Percentiles rank a stretch among this genome's conserved stretches.
Evolutionary conservation across 257 asterid species (phyloP).

Genomic region (Fraxinus pennsylvanica): DNA sequence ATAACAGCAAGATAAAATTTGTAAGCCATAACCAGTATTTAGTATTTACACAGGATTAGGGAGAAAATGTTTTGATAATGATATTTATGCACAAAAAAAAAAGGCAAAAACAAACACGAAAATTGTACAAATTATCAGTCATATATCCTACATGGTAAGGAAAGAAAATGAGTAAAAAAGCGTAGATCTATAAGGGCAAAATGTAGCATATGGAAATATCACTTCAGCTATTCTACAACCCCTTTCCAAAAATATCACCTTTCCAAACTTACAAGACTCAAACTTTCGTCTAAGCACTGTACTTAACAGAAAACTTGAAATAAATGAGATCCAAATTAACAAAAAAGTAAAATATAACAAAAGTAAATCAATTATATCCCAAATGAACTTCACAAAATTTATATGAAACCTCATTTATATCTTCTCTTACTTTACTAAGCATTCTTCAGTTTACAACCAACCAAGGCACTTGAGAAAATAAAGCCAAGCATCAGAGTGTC

Average conservation of each 20-base stretch:
- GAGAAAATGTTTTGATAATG: neutral
- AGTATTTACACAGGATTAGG: neutral
- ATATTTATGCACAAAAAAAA: neutral
- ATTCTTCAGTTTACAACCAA: neutral
- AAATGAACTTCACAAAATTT: neutral
- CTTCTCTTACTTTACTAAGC: neutral
- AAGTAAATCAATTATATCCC: neutral
- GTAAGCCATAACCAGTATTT: neutral
- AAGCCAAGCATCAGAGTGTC: neutral
- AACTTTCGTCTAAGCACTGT: neutral
- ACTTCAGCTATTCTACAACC: neutral
- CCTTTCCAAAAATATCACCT: neutral
- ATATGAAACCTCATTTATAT: neutral
- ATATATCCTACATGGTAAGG: neutral
- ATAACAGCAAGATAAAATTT: neutral
- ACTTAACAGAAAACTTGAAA: neutral
- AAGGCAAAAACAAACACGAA: neutral
- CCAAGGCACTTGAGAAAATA: neutral
- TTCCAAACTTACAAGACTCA: neutral
- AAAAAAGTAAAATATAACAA: neutral
- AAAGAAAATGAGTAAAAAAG: neutral
- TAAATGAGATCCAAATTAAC: neutral
- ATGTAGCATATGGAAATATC: neutral
- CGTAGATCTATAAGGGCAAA: neutral
- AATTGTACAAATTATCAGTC: neutral